Evolutionary conservation across 257 asterid genomes (phyloP), one percentile per base, ranked within the genome.

Genomic region (Solanum pinnatisectum): DNA sequence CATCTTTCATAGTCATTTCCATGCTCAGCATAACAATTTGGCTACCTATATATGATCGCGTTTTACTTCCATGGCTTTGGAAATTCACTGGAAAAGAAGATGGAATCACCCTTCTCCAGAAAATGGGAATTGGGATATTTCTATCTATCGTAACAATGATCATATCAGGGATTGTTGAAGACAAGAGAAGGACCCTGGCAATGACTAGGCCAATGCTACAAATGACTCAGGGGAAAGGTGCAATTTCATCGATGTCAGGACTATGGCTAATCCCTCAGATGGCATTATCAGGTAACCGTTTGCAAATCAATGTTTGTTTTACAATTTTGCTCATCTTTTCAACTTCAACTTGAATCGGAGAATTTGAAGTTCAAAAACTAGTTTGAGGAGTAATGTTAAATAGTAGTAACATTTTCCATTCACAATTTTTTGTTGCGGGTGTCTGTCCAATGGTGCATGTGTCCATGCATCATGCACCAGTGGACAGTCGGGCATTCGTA

Each of bases 41-140:
- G 92, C 59, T 91, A 6, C 91, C 92, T 8, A 74, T 89, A 20
- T 91, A 91, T 11, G 92, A 89, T 35, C 84, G 91, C 59, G 32
- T 91, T 27, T 5, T 91, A 36, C 78, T 89, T 27, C 93, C 93
- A 16, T 42, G 42, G 18, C 87, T 85, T 39, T 37, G 88, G 36
- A 83, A 74, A 76, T 10, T 68, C 73, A 91, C 92, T 4, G 37
- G 65, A 46, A 44, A 79, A 79, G 84, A 79, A 79, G 84, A 42
- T 42, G 65, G 84, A 25, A 79, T 79, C 36, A 79, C 84, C 35
- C 85, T 77, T 63, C 89, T 91, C n/a, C 93, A 91, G 33, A 79
- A 87, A 56, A 88, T 89, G 60, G 93, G 92, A 10, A 42, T 89
- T 79, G 92, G 93, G 7, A 74, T 91, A 14, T 60, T 87, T 20